Evolutionary conservation across 805 yeast species (phyloP), one percentile per base, ranked within the genome.

Genomic region (Suhomyces faveliae): DNA sequence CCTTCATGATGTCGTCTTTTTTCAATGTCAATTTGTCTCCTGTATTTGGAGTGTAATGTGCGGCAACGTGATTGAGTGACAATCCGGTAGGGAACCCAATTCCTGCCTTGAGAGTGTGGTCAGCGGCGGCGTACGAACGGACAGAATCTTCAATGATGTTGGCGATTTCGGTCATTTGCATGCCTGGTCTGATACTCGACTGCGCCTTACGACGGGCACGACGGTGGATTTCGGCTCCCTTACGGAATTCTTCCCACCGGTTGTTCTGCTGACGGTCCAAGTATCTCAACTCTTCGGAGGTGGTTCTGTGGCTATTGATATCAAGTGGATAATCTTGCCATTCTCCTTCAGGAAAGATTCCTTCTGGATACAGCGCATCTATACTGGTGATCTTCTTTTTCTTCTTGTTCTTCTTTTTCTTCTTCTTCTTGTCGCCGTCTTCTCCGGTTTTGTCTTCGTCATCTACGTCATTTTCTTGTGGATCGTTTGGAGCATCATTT

Each of bases 31-130:
- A 79, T 59, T 83, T 89, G 66, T 94, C 99, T 10, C 96, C 96
- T 4, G 92, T 85, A 70, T 94, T 94, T 11, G 99, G 99, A 0
- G 98, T 92, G 69, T 90, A 94, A 66, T 94, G 99, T 0, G 99
- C 99, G 21, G 99, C 99, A 62, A 89, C 85, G 62, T 90, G 87
- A 69, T 94, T 94, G 54, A 92, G 68, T 1, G 96, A 89, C 35
- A 94, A 78, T 50, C 99, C 99, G n/a, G 97, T 90, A 43, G 99
- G 99, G 78, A 94, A 94, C 5, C 98, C 99, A 59, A 91, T 82
- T 35, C 99, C 99, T 13, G 89, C 94, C 46, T 64, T 67, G 51
- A 79, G 76, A 24, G 79, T 77, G 38, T 82, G 76, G 58, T 83
- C 85, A 43, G 85, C 85, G 38, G 78, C 85, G 12, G 90, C 78